Conservation (phyloP, 768 basidiomycete genomes). For the Xanthoconium purpureum region DNA sequence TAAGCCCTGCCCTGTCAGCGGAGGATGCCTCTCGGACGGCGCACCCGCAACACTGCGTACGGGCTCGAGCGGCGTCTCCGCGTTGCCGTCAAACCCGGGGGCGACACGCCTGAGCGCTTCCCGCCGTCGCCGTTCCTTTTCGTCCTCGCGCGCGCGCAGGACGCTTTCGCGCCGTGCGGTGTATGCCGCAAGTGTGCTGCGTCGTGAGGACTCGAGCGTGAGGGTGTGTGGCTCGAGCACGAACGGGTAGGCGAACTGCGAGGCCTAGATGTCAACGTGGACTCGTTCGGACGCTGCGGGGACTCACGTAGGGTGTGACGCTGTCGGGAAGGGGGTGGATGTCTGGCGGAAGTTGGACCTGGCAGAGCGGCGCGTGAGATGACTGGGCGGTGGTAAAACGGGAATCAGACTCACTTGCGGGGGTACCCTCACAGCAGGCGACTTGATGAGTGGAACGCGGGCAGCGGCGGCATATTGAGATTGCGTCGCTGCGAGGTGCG, state of each 20-base stretch:
- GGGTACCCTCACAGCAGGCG: conserved; percentile 86
- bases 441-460: conserved; percentile 84
- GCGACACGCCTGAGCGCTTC: conserved; percentile 76
- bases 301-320: conserved; percentile 79
- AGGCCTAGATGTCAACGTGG: not conserved
- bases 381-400: not conserved
- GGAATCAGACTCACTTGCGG: conserved; percentile 51
- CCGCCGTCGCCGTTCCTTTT: conserved; percentile 58
- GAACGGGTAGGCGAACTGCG: conserved; percentile 94
- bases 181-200: conserved; percentile 62
- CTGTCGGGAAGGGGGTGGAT: conserved; percentile 94
- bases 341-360: conserved; percentile 87
- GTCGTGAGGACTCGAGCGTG: conserved; percentile 69
- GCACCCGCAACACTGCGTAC: conserved; percentile 10
- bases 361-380: not conserved
- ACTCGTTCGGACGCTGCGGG: not conserved
- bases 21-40: conserved; percentile 11
- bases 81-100: conserved; percentile 74
- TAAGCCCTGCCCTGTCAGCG: no score
- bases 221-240: conserved; percentile 86
- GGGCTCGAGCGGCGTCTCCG: conserved; percentile 45
- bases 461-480: conserved; percentile 79
- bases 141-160: conserved; percentile 69
- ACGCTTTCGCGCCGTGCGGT: conserved; percentile 67
- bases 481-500: conserved; percentile 26